Base-by-base conservation (phyloP, 2,329 filamentous ascomycete species). In the Xylaria digitata region DNA sequence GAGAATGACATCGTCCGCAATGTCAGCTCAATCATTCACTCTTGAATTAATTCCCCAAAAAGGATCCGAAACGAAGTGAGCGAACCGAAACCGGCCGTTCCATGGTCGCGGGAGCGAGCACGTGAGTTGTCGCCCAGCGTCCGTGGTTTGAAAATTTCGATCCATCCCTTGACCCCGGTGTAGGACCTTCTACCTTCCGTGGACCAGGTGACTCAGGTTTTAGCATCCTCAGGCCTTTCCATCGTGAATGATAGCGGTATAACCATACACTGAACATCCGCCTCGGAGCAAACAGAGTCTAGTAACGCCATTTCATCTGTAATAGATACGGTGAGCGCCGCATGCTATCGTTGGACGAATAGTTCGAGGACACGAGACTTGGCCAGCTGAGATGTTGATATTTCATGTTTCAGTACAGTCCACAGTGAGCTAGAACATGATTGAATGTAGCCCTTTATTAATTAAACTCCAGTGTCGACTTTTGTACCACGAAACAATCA, bases 401-500 rank as follows among this genome's bases (percentile, higher is more conserved):
- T 23, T 23, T 15, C 40, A 9, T 48, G 48, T 54, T 46, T 55
- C 37, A 55, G 53, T 43, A 43, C 37, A 15, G 34, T 30, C 34
- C 21, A 30, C 53, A 37, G 43, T 11, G 37, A 42, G 21, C 32
- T 4, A 45, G n/a, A 52, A 23, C 11, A 26, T 9, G 21, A 53
- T 42, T 17, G 17, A 17, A 9, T n/a, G 43, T 21, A 17, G 48
- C n/a, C 23, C 57, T 34, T 53, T 9, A 17, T 53, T 54, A 45
- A 55, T 55, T 42, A 55, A 55, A 55, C 26, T 19, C 23, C 2
- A 19, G 49, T 48, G 40, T 46, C 30, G 23, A 61, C 30, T 30
- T 61, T 37, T 19, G 60, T 62, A 49, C 43, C 30, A 62, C 60
- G 13, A 48, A 55, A 46, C 46, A 55, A 56, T 49, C 21, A 48